Base-by-base conservation (phyloP, 257 asterid species). In the Jasminum sambac region DNA sequence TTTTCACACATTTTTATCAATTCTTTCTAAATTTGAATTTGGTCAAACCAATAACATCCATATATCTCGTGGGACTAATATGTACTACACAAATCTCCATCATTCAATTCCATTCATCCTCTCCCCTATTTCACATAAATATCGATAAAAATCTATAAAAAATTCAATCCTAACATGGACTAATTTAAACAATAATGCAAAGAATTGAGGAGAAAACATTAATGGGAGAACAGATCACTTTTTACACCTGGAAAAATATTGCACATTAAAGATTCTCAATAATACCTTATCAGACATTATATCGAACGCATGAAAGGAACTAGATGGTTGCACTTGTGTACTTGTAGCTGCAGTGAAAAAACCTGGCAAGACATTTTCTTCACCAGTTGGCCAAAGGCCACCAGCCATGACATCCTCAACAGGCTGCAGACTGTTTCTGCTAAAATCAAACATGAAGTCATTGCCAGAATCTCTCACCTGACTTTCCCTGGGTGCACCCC, bases 261-360 rank as follows among this genome's bases (percentile, higher is more conserved):
- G 40, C 63, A 68, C 44, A 46, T 23, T 6, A 14, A 72, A 70
- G 63, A 71, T 52, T 80, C 58, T 17, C 10, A 17, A 23, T 11
- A 62, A 61, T 82, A 91, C 97, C 96, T 87, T 84, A 75, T 84
- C 80, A 42, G 90, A 79, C 70, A 83, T 71, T 41, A 84, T 80
- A 76, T 80, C 86, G 11, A 78, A 84, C 72, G 79, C 65, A 70
- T 62, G 81, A 72, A 86, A 87, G 82, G 70, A 81, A 50, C 77
- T 83, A 66, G 95, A 71, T 41, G 91, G 63, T 50, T 79, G 85
- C 52, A 74, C 78, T 68, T 76, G 81, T 8, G 82, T 77, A 63
- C 68, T 67, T 67, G 84, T 71, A 74, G 77, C 64, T 75, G 74
- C 68, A 73, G 80, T 74, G 71, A 84, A 80, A 84, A 79, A 74